Conservation (phyloP, 1,284 basidiomycete genomes). For the Ceratobasidium sp. region DNA sequence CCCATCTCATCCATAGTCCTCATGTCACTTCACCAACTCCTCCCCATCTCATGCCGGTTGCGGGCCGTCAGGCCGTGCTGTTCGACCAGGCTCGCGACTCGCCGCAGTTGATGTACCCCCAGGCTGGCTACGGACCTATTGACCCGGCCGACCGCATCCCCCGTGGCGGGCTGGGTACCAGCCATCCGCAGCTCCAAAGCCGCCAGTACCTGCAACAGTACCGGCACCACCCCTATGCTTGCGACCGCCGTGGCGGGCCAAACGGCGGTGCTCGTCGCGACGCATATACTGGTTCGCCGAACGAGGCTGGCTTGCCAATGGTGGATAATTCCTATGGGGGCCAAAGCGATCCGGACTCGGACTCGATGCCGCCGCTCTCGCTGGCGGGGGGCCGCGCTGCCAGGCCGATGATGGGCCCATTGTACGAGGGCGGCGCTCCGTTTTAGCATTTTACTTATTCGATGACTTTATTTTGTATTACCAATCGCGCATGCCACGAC, state of each 20-base stretch:
- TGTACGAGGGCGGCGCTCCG: not conserved
- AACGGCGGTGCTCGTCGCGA: not conserved
- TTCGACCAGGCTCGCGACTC: not conserved
- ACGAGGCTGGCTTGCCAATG: not conserved
- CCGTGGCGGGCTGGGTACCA: not conserved
- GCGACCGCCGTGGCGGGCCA: not conserved
- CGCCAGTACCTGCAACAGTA: not conserved
- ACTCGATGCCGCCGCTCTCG: not conserved
- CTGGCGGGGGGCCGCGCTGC: not conserved
- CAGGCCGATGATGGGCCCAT: not conserved
- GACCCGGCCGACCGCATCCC: not conserved
- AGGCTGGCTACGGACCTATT: not conserved
- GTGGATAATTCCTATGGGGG: not conserved
- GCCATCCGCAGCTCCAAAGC: not conserved
- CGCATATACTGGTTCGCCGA: not conserved
- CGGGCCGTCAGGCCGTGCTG: not conserved
- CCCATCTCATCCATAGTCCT: not conserved
- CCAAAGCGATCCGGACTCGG: conserved; percentile 2
- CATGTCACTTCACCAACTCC: not conserved
- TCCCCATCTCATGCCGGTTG: not conserved
- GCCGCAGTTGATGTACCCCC: not conserved
- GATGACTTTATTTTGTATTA: not conserved
- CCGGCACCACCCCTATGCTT: conserved; percentile 22
- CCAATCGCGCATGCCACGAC: not conserved
- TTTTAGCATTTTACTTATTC: conserved; percentile 4